These are phyloP conservation scores for Talaromyces sp. DNA, from an alignment of 2,329 filamentous ascomycete species.

Conservation along the genomic window DNA sequence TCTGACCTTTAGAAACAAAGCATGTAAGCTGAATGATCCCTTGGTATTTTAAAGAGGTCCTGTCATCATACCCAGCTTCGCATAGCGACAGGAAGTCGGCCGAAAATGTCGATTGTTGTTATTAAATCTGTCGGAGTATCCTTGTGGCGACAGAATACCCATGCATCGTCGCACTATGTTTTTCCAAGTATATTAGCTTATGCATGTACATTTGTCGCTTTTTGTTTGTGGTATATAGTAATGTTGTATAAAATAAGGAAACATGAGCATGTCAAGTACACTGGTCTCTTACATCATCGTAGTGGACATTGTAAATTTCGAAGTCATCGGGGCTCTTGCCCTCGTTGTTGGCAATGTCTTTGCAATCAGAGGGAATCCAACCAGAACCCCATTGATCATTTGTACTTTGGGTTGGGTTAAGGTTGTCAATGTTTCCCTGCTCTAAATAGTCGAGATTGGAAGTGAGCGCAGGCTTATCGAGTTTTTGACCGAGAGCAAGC, in stretches of 20 bases:
- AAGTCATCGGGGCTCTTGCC: constrained; percentile 8
- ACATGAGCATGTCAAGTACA: background rate
- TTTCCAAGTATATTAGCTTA: background rate
- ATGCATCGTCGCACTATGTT: constrained; percentile 6
- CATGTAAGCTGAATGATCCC: background rate
- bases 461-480: constrained; percentile 8
- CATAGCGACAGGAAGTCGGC: constrained; percentile 9
- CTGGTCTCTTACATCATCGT: constrained; percentile 3
- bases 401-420: constrained; percentile 6
- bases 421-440: constrained; percentile 4
- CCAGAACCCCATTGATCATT: constrained; percentile 6
- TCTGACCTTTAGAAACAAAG: constrained; percentile 1
- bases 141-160: constrained; percentile 10
- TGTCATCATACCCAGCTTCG: constrained; percentile 7
- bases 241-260: background rate
- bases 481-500: background rate
- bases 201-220: background rate
- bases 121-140: background rate
- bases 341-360: constrained; percentile 7
- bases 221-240: background rate
- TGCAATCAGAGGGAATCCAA: constrained; percentile 9
- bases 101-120: constrained; percentile 10
- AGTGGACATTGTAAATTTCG: constrained; percentile 9
- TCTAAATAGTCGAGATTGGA: constrained; percentile 7
- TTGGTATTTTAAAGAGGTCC: background rate